Conservation (phyloP, 164 flowering plant genomes). For the Magnolia sinica region DNA sequence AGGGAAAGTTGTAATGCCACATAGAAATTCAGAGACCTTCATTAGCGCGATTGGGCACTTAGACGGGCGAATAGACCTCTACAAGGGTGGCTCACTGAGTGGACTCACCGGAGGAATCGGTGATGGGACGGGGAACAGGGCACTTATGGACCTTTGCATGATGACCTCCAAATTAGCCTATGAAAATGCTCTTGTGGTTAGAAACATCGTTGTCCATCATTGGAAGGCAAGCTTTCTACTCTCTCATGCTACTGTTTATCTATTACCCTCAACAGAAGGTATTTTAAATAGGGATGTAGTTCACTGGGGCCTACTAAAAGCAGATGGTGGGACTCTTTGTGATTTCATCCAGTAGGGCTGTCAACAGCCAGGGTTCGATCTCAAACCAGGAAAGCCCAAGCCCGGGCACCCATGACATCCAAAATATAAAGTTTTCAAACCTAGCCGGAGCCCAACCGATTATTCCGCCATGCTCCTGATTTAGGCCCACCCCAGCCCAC, state of each 20-base stretch:
- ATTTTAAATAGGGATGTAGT: not conserved
- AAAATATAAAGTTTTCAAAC: too few relatives aligned
- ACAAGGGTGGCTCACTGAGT: conserved; percentile 18
- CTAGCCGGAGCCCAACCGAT: too few relatives aligned
- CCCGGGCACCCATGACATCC: too few relatives aligned
- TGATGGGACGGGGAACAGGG: conserved; percentile 21
- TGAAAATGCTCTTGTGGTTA: conserved; percentile 63
- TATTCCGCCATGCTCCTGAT: too few relatives aligned
- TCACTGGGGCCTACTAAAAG: not conserved
- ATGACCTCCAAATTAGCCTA: conserved; percentile 86
- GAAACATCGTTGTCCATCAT: conserved; percentile 47
- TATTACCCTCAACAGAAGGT: not conserved
- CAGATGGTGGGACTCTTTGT: too few relatives aligned
- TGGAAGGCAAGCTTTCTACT: conserved; percentile 61
- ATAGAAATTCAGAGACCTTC: conserved; percentile 57
- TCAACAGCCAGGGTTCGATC: too few relatives aligned
- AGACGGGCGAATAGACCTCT: conserved; percentile 66
- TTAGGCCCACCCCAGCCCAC: too few relatives aligned
- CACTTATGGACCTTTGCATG: conserved; percentile 67
- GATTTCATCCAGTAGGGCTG: too few relatives aligned
- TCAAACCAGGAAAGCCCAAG: too few relatives aligned
- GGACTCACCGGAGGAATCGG: not conserved
- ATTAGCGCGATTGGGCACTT: conserved; percentile 73
- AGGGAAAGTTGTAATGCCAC: conserved; percentile 68
- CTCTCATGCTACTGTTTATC: not conserved